Evolutionary conservation across 805 yeast genomes (phyloP).

Genomic region (Kazachstania taianensis): DNA sequence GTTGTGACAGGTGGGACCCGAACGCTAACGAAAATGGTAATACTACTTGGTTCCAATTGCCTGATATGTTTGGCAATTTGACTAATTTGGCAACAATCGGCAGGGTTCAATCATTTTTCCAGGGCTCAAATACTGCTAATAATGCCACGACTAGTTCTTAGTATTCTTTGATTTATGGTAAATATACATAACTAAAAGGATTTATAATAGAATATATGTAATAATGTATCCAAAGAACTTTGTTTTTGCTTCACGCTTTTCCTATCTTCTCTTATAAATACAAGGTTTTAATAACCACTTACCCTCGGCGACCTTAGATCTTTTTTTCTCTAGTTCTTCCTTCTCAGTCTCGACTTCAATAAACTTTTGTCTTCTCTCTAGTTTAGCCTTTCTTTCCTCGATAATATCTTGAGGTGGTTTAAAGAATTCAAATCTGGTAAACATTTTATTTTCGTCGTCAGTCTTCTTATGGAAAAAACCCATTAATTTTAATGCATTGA

Average conservation of each 20-base stretch:
- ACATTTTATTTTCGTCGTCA: slow-evolving; percentile 85
- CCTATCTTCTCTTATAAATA: slow-evolving; percentile 76
- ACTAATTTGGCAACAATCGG: slow-evolving; percentile 19
- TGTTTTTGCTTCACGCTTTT: background rate
- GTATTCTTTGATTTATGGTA: too few species aligned
- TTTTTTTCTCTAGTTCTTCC: slow-evolving; percentile 46
- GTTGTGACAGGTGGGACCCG: slow-evolving; percentile 80
- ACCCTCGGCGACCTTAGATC: slow-evolving; percentile 57
- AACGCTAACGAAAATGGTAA: slow-evolving; percentile 7
- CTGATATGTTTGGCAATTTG: slow-evolving; percentile 19
- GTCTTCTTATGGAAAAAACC: slow-evolving; percentile 87
- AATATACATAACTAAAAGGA: too few species aligned
- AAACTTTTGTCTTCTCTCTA: slow-evolving; percentile 55
- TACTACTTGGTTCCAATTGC: slow-evolving; percentile 24
- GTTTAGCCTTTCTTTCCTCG: slow-evolving; percentile 49
- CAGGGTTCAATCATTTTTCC: slow-evolving; percentile 23
- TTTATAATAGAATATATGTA: background rate
- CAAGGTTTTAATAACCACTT: slow-evolving; percentile 92
- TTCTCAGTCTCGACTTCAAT: slow-evolving; percentile 59
- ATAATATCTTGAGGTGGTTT: slow-evolving; percentile 68
- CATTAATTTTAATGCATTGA: slow-evolving; percentile 57
- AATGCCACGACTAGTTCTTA: background rate
- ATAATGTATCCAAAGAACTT: too few species aligned
- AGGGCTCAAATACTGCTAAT: slow-evolving; percentile 2
- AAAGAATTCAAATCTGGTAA: slow-evolving; percentile 87